These are phyloP conservation scores for Colletotrichum chlorophyti DNA, from an alignment of 2,329 filamentous ascomycete species.

Conservation along the genomic window DNA sequence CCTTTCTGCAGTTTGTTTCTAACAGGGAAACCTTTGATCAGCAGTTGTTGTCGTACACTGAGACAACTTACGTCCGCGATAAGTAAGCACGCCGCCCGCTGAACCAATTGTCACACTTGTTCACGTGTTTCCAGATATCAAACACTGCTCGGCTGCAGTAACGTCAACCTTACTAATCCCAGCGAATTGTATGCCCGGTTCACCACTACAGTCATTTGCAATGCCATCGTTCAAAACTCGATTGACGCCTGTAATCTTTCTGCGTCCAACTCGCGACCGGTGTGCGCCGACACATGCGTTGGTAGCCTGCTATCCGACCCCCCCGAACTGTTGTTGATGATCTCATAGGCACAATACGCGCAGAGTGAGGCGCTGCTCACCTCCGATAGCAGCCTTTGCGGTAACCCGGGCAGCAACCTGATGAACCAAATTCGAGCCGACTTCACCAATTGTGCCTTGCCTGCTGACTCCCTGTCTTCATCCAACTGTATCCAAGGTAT, in stretches of 20 bases:
- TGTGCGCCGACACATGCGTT: slow-evolving; percentile 92
- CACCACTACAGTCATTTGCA: slow-evolving; percentile 91
- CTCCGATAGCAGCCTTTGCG: slow-evolving; percentile 76
- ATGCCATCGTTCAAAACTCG: slow-evolving; percentile 91
- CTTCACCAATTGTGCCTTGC: slow-evolving; percentile 87
- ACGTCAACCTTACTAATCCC: slow-evolving; percentile 79
- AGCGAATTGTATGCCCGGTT: slow-evolving; percentile 89
- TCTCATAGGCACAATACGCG: slow-evolving; percentile 75
- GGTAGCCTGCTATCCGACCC: slow-evolving; percentile 37
- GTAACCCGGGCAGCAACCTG: slow-evolving; percentile 68
- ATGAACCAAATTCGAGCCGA: slow-evolving; percentile 85
- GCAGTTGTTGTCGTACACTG: slow-evolving; percentile 75
- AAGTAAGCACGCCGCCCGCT: slow-evolving; percentile 67
- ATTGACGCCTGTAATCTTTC: slow-evolving; percentile 72
- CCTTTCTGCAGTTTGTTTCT: slow-evolving; percentile 85
- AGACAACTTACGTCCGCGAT: slow-evolving; percentile 74
- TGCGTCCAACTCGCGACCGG: slow-evolving; percentile 68
- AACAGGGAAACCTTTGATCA: slow-evolving; percentile 79
- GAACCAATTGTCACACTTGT: background rate
- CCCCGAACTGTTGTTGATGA: slow-evolving; percentile 34
- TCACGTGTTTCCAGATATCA: slow-evolving; percentile 70
- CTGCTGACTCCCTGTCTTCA: slow-evolving; percentile 77
- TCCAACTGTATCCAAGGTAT: slow-evolving; percentile 77
- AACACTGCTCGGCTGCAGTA: slow-evolving; percentile 78
- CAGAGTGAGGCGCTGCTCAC: slow-evolving; percentile 88